Percentiles rank a stretch among this genome's conserved stretches.
These are phyloP conservation scores for Geopyxis carbonaria DNA, from an alignment of 495 filamentous ascomycete genomes.

Conservation along the genomic window DNA sequence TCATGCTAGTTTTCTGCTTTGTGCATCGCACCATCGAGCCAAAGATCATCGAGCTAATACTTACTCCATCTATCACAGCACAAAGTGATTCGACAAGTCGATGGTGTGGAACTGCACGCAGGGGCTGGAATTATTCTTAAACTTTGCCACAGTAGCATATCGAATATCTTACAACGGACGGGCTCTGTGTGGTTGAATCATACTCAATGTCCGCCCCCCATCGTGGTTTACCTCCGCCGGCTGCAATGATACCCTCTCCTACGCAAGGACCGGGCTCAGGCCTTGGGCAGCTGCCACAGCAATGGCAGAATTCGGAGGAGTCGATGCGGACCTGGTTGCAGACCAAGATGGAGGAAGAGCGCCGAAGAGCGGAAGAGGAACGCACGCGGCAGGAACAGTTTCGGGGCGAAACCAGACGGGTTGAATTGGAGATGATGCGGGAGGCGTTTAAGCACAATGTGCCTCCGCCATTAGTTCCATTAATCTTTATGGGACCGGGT, in stretches of 20 bases:
- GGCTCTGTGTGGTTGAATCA: too few relatives aligned
- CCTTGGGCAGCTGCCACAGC: constrained; percentile 46
- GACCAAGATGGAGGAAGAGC: constrained; percentile 74
- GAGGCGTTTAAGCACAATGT: constrained; percentile 67
- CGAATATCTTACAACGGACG: too few relatives aligned
- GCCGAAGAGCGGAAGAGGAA: constrained; percentile 71
- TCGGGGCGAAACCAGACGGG: constrained; percentile 60
- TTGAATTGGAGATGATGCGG: constrained; percentile 69
- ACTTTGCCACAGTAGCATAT: too few relatives aligned
- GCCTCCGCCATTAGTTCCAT: constrained; percentile 69
- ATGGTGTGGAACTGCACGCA: constrained; percentile 3
- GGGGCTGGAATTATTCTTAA: too few relatives aligned
- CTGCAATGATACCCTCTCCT: constrained; percentile 45
- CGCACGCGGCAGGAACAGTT: constrained; percentile 65
- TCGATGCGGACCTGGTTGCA: constrained; percentile 65
- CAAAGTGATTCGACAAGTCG: constrained; percentile 5
- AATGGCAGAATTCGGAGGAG: constrained; percentile 61
- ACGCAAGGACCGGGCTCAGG: constrained; percentile 36
- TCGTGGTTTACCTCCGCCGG: constrained; percentile 56
- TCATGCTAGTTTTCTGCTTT: constrained; percentile 5
- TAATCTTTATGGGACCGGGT: constrained; percentile 75
- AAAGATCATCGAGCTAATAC: constrained; percentile 1
- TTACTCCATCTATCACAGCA: neutral
- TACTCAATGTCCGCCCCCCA: constrained; percentile 60
- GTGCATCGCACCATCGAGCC: constrained; percentile 2